Percentiles rank a stretch among this genome's conserved stretches.
Evolutionary conservation across 495 filamentous ascomycete genomes (phyloP).

Genomic region (Xeromyces bisporus): DNA sequence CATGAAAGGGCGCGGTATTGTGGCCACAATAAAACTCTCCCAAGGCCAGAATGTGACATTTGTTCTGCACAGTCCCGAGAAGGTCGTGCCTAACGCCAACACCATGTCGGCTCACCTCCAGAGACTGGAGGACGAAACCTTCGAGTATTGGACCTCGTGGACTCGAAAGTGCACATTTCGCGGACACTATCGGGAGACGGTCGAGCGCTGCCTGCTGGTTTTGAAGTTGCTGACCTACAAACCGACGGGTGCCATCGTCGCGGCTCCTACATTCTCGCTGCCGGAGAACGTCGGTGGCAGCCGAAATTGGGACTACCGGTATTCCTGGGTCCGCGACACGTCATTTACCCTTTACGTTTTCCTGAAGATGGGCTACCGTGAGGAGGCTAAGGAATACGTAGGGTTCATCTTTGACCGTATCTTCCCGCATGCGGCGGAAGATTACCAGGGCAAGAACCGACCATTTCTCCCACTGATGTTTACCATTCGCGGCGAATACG

Average conservation of each 20-base stretch:
- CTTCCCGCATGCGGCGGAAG: conserved; percentile 21
- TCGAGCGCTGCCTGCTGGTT: conserved; percentile 49
- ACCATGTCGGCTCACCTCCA: conserved; percentile 36
- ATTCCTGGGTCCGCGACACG: conserved; percentile 57
- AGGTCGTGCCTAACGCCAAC: conserved; percentile 24
- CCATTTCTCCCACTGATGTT: conserved; percentile 60
- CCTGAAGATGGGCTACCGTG: conserved; percentile 53
- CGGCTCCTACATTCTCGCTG: conserved; percentile 46
- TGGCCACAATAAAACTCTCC: conserved; percentile 35
- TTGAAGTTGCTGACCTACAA: conserved; percentile 57
- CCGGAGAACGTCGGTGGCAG: conserved; percentile 55
- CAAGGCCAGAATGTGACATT: conserved; percentile 54
- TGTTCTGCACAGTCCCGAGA: conserved; percentile 36
- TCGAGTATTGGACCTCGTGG: conserved; percentile 53
- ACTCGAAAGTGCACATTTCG: conserved; percentile 50
- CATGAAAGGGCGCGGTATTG: conserved; percentile 41
- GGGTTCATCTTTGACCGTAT: conserved; percentile 54
- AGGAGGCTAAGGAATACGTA: conserved; percentile 59
- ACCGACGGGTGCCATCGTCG: conserved; percentile 38
- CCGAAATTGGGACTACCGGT: conserved; percentile 67
- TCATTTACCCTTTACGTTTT: conserved; percentile 64
- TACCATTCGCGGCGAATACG: conserved; percentile 52
- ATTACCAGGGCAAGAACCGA: conserved; percentile 23
- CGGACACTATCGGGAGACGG: conserved; percentile 52
- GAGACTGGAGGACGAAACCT: conserved; percentile 45